These are phyloP conservation scores for Verticillium dahliae DNA, from an alignment of 2,329 filamentous ascomycete genomes.

Conservation along the genomic window DNA sequence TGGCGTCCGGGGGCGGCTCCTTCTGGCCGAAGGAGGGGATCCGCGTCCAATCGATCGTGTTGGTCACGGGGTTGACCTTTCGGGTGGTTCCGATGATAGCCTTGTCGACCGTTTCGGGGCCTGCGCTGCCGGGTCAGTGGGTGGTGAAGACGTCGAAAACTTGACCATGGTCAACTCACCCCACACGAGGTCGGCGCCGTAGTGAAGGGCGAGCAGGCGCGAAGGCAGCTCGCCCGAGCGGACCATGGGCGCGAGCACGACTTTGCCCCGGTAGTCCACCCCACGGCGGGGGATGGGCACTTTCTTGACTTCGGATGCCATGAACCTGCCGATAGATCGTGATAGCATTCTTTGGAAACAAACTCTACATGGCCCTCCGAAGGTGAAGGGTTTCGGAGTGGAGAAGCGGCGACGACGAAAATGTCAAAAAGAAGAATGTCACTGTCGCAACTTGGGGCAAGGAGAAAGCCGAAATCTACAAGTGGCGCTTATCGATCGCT, in stretches of 20 bases:
- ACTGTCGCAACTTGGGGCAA: neutral
- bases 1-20: conserved; percentile 42
- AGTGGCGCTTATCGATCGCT: neutral
- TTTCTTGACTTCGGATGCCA: conserved; percentile 54
- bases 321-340: conserved; percentile 39
- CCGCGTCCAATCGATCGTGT: conserved; percentile 80
- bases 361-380: conserved; percentile 2
- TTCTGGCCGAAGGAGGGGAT: conserved; percentile 63
- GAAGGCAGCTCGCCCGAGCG: conserved; percentile 93
- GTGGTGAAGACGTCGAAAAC: too few relatives aligned
- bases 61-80: conserved; percentile 66
- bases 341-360: conserved; percentile 20
- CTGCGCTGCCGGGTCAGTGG: conserved; percentile 27
- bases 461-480: neutral
- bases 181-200: conserved; percentile 96
- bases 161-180: conserved; percentile 41
- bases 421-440: neutral
- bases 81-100: conserved; percentile 84
- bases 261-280: conserved; percentile 87
- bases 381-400: neutral
- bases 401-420: neutral
- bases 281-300: conserved; percentile 83
- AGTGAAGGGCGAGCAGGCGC: conserved; percentile 80
- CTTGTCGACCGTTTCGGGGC: conserved; percentile 89
- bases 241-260: conserved; percentile 97